Evolutionary conservation across 2,329 filamentous ascomycete species (phyloP), one percentile per base, ranked within the genome.

Genomic region (Fusarium heterosporum): DNA sequence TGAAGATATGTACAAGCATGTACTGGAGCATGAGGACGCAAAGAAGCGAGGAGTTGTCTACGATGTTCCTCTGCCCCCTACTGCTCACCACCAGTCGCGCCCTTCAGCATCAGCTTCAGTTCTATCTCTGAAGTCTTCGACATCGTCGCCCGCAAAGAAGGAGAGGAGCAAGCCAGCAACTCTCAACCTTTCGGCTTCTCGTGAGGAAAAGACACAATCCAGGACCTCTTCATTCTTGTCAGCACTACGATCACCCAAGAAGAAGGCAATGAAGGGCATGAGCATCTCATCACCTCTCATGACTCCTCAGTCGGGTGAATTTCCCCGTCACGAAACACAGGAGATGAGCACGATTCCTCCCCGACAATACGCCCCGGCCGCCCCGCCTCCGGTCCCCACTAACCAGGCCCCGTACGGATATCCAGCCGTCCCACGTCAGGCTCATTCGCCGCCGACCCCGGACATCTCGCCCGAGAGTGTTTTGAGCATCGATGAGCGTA

Each of bases 1-100:
- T 78, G 93, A 97, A 77, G 89, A 92, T 72, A 89, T 98, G 76
- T 98, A 97, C 79, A 93, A 90, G 64, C 91, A 93, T 70, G 94
- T 97, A 66, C 91, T 97, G 89, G 93, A 93, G 77, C 92, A 97
- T 72, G 94, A 97, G 73, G 87, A 86, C 58, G 87, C 87, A 50
- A 90, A 89, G 76, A 81, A 84, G 67, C 82, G 82, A 46, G 87
- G 88, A 30, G 74, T 86, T 40, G 77, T 78, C 17, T 79, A 86
- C 42, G 81, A 84, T 22, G 55, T 76, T 22, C 81, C 82, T 16
- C 57, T 81, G 11, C 60, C 78, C 30, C 70, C 80, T 6, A 63
- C 66, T 8, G 70, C 77, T 28, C 53, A 56, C 29, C 73, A 70
- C 30, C 69, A 67, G 39, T 52, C 68, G 26, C 68, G 60, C 19